Base-by-base conservation (phyloP, 2,329 filamentous ascomycete genomes). In the Trichoderma polysporum region DNA sequence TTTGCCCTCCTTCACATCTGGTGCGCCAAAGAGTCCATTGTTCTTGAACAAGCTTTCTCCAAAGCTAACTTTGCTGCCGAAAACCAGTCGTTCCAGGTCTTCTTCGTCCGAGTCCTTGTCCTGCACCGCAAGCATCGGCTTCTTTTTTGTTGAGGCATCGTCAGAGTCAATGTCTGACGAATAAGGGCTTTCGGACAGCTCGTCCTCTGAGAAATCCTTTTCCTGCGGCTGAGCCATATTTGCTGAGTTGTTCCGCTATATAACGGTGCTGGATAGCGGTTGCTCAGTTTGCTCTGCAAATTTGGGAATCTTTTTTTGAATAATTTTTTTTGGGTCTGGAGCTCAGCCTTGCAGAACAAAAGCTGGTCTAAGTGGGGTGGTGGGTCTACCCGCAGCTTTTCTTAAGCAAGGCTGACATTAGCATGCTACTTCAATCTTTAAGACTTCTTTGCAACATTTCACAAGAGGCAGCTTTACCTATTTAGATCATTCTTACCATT, bases 61-160 rank as follows among this genome's bases (percentile, higher is more conserved):
- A 77, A 98, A 98, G 37, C 90, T 91, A n/a, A 87, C 86, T 54
- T 90, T 88, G 79, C 97, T 91, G 65, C 95, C 95, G 69, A 99
- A 91, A 3, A 99, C 91, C 69, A 97, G 82, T 70, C 89, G 88
- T 81, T 97, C 94, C 33, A 97, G 87, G 76, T 94, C 92, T 74
- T 91, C 88, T 77, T 97, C 94, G 61, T 91, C 89, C 15, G 88
- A 89, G 76, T 97, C 93, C 76, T 94, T 95, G 59, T 91, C 89
- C 64, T 76, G 77, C 62, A 79, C 71, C 66, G 66, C 72, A 65
- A 71, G 69, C 22, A 66, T 57, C 3, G 56, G 63, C 41, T 66
- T 66, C 63, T 68, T 52, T 33, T 37, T 53, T 33, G 49, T 35
- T 66, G 69, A 56, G 15, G 75, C 74, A 35, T 76, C 52, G 19